phyloP scores from a whole-genome alignment of 2,329 filamentous ascomycete species.

The Cordyceps fumosorosea region DNA sequence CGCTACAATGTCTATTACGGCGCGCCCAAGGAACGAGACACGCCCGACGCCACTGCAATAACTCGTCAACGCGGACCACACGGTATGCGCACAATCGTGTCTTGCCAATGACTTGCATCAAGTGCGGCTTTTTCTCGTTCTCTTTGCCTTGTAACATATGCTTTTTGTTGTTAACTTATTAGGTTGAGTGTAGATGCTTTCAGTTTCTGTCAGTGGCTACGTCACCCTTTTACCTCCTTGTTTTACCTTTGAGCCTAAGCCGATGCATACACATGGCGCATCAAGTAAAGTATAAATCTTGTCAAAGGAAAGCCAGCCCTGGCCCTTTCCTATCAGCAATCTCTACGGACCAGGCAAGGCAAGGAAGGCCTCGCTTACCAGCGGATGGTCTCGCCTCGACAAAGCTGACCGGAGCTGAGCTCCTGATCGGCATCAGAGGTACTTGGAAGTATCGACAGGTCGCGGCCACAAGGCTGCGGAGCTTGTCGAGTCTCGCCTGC shows the following conservation, averaged over 20 bases:
- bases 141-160: background rate
- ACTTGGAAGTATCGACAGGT: background rate
- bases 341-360: background rate
- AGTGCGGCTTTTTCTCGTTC: background rate
- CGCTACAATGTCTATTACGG: too few relatives aligned
- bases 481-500: background rate
- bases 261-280: background rate
- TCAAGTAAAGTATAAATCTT: background rate
- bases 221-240: background rate
- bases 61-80: background rate
- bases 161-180: background rate
- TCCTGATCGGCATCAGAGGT: background rate
- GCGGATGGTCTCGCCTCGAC: background rate
- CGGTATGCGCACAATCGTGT: background rate
- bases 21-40: background rate
- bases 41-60: slow-evolving; percentile 3
- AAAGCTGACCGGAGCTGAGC: background rate
- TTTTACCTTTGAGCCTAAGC: background rate
- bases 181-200: background rate
- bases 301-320: background rate
- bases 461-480: background rate
- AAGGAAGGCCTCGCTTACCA: background rate
- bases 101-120: background rate
- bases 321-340: background rate
- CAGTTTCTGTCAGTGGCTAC: background rate